A percentile compares a stretch with the other conserved stretches of the same genome.
phyloP scores from a whole-genome alignment of 2,329 filamentous ascomycete species.

The Purpureocillium lavendulum region DNA sequence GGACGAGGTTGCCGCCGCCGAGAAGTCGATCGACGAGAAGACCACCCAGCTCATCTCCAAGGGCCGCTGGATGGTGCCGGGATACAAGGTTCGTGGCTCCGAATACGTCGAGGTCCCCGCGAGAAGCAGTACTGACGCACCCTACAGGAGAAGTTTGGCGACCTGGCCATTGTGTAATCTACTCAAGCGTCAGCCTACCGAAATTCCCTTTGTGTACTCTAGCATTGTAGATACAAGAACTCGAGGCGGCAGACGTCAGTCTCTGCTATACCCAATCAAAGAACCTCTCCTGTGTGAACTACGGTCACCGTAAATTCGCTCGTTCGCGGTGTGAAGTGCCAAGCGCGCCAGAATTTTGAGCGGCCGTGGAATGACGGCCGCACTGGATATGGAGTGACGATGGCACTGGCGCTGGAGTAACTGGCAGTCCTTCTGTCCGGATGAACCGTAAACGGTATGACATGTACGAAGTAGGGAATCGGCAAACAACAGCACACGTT shows the following conservation, averaged over 20 bases:
- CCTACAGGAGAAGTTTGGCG: slow-evolving; percentile 92
- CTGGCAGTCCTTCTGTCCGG: too few species aligned
- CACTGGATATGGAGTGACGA: too few species aligned
- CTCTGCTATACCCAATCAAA: slow-evolving; percentile 23
- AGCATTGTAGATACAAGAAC: slow-evolving; percentile 60
- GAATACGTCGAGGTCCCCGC: not conserved
- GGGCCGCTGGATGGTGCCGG: slow-evolving; percentile 95
- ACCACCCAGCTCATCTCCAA: slow-evolving; percentile 90
- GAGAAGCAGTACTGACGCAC: slow-evolving; percentile 33
- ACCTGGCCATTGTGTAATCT: slow-evolving; percentile 85
- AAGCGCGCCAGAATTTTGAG: too few species aligned
- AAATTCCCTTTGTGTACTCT: slow-evolving; percentile 54
- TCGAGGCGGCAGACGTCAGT: slow-evolving; percentile 20
- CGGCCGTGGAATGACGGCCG: too few species aligned
- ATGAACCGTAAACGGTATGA: too few species aligned
- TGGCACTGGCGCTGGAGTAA: too few species aligned
- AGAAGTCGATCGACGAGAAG: slow-evolving; percentile 96
- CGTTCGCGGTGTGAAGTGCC: too few species aligned
- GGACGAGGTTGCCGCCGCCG: slow-evolving; percentile 91
- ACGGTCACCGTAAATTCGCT: too few species aligned
- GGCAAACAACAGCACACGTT: too few species aligned
- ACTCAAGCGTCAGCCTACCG: slow-evolving; percentile 24
- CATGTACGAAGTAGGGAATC: too few species aligned
- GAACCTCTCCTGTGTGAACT: slow-evolving; percentile 3
- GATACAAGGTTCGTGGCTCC: slow-evolving; percentile 77